phyloP scores from a whole-genome alignment of 164 flowering plant species.

The Stephania yunnanensis region DNA sequence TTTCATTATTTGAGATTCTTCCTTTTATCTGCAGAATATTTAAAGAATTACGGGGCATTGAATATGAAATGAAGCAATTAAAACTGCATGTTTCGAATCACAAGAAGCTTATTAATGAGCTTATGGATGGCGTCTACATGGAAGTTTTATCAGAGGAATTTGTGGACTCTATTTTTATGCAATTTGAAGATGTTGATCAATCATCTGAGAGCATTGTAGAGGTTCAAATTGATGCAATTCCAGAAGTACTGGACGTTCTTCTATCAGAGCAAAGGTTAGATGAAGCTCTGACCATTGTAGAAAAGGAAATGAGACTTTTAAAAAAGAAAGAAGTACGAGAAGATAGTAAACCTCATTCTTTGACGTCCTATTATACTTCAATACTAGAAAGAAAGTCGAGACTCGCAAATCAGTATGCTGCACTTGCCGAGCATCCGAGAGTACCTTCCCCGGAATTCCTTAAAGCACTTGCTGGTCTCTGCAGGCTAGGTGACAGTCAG shows the following conservation, averaged over 20 bases:
- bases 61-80: constrained; percentile 39
- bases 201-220: constrained; percentile 26
- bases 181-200: constrained; percentile 18
- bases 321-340: constrained; percentile 25
- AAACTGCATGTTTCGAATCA: constrained; percentile 37
- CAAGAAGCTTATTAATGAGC: constrained; percentile 32
- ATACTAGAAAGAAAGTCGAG: constrained; percentile 40
- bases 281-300: constrained; percentile 45
- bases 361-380: constrained; percentile 27
- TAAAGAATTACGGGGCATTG: constrained; percentile 37
- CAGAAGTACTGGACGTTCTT: constrained; percentile 47
- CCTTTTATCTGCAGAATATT: constrained; percentile 36
- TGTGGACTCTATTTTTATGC: constrained; percentile 28
- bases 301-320: constrained; percentile 29
- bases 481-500: constrained; percentile 40
- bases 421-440: constrained; percentile 45
- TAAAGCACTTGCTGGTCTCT: constrained; percentile 42
- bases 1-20: neutral
- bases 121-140: constrained; percentile 26
- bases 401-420: constrained; percentile 33
- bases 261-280: constrained; percentile 47
- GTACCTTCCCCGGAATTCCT: constrained; percentile 46
- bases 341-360: constrained; percentile 18
- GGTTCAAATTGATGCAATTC: constrained; percentile 27
- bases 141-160: constrained; percentile 30